phyloP scores from a whole-genome alignment of 1,284 basidiomycete species.

The Ganoderma resinaceum region DNA sequence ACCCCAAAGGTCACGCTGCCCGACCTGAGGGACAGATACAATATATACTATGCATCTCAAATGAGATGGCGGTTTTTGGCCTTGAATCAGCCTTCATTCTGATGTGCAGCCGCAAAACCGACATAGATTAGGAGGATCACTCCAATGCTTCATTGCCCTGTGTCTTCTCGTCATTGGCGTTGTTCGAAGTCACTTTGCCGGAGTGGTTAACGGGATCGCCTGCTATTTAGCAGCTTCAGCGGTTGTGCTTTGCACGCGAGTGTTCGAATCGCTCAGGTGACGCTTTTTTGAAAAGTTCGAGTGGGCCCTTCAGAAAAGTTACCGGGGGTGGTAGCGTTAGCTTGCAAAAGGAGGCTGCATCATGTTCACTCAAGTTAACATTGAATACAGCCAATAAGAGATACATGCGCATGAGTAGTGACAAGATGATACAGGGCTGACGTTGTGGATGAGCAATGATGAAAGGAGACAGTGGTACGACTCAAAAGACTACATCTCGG shows the following conservation, averaged over 20 bases:
- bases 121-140: too few species aligned
- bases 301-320: too few species aligned
- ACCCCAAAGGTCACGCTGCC: too few species aligned
- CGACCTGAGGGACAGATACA: too few species aligned
- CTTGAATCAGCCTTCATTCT: too few species aligned
- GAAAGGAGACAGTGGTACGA: too few species aligned
- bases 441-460: too few species aligned
- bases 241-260: constrained; percentile 71
- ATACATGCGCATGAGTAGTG: not conserved
- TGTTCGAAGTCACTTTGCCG: constrained; percentile 76
- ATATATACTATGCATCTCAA: too few species aligned
- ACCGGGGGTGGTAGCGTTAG: too few species aligned
- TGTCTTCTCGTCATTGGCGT: not conserved
- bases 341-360: not conserved
- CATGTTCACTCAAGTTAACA: not conserved
- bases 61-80: too few species aligned
- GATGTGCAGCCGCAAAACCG: too few species aligned
- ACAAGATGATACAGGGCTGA: not conserved
- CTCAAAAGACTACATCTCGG: not conserved
- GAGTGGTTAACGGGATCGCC: constrained; percentile 94
- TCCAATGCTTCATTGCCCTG: too few species aligned
- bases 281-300: constrained; percentile 51
- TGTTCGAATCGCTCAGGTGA: constrained; percentile 91
- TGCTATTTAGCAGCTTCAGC: constrained; percentile 56
- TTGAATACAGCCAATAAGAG: not conserved